Percentiles rank a stretch among this genome's conserved stretches.
phyloP scores from a whole-genome alignment of 192 early-diverging fungal genomes.

The Rhizophagus clarus region DNA sequence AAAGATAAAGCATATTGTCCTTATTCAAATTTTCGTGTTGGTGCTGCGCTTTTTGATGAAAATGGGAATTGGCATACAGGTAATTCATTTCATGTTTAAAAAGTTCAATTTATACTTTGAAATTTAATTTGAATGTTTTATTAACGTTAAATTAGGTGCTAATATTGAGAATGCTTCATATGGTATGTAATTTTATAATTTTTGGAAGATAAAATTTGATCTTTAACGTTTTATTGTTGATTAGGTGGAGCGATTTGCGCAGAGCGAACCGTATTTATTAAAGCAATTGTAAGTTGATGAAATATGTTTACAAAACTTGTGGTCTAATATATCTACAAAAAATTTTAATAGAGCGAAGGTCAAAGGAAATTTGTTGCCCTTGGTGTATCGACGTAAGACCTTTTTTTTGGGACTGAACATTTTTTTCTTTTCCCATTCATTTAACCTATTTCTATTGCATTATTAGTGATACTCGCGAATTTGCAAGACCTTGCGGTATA shows the following conservation, averaged over 20 bases:
- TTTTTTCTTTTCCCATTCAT: no score
- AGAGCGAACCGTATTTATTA: constrained; percentile 87
- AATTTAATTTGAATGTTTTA: not conserved
- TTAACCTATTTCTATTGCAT: not conserved
- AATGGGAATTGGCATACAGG: constrained; percentile 65
- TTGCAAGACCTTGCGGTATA: not conserved
- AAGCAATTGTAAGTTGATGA: constrained; percentile 73
- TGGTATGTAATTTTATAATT: constrained; percentile 40
- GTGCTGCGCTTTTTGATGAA: constrained; percentile 75
- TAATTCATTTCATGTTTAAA: not conserved
- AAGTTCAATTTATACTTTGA: no score
- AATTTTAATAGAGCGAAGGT: constrained; percentile 59
- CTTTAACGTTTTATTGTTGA: constrained; percentile 5
- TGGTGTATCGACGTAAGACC: constrained; percentile 70
- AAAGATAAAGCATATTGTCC: constrained; percentile 81
- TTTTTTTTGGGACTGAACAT: not conserved
- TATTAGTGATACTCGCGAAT: not conserved
- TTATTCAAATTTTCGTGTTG: constrained; percentile 92
- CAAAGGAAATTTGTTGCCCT: constrained; percentile 72
- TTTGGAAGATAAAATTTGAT: not conserved
- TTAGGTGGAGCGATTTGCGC: constrained; percentile 81
- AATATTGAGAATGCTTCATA: constrained; percentile 93
- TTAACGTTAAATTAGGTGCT: constrained; percentile 53
- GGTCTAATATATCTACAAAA: not conserved
- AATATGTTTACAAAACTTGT: not conserved